Evolutionary conservation across 2,329 filamentous ascomycete species (phyloP).

Genomic region (Curvularia sp.): DNA sequence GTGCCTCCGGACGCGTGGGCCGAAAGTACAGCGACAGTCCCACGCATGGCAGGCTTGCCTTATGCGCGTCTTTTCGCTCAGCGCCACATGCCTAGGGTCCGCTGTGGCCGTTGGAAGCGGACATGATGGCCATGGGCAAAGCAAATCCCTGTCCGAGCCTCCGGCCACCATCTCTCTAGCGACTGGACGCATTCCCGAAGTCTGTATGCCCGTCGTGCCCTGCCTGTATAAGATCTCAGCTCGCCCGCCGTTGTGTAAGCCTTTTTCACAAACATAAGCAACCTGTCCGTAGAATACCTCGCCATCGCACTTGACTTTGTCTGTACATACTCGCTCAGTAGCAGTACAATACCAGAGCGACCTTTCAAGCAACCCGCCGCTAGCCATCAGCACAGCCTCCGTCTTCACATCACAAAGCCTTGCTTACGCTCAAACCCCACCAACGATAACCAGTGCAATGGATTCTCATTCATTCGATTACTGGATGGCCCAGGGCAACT

Average conservation of each 20-base stretch:
- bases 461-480: slow-evolving; percentile 48
- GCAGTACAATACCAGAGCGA: neutral
- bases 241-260: slow-evolving; percentile 42
- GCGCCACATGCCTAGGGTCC: slow-evolving; percentile 27
- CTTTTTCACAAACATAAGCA: slow-evolving; percentile 37
- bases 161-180: slow-evolving; percentile 26
- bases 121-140: slow-evolving; percentile 22
- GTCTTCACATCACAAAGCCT: slow-evolving; percentile 8
- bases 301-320: slow-evolving; percentile 1
- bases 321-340: neutral
- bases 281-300: slow-evolving; percentile 18
- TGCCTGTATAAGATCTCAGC: slow-evolving; percentile 46
- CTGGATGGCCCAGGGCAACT: slow-evolving; percentile 48
- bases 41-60: slow-evolving; percentile 27
- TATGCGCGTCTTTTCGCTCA: slow-evolving; percentile 34
- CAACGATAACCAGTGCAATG: slow-evolving; percentile 30
- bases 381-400: neutral
- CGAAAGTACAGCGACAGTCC: slow-evolving; percentile 26
- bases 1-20: slow-evolving; percentile 36
- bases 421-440: neutral
- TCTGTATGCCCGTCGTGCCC: slow-evolving; percentile 26
- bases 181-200: slow-evolving; percentile 31
- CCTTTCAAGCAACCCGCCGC: neutral
- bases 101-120: slow-evolving; percentile 35
- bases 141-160: slow-evolving; percentile 32